Evolutionary conservation across 192 early-diverging fungal species (phyloP).

Genomic region (Backusella westeae): DNA sequence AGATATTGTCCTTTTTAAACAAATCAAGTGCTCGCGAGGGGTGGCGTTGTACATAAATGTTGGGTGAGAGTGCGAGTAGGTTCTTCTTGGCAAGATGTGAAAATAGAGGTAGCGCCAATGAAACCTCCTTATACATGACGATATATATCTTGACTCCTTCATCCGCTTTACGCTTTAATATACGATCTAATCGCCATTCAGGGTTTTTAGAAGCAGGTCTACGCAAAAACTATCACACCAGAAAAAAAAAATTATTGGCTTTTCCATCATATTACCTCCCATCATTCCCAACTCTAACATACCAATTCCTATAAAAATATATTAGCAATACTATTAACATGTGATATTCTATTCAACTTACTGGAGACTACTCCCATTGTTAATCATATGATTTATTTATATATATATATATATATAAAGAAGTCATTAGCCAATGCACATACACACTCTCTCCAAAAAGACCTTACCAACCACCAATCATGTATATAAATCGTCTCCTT

Average conservation of each 20-base stretch:
- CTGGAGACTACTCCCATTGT: neutral
- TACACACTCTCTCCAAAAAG: neutral
- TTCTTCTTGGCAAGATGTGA: slow-evolving; percentile 71
- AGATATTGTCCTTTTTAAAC: slow-evolving; percentile 54
- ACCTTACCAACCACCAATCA: slow-evolving; percentile 70
- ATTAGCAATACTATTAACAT: neutral
- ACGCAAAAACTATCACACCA: slow-evolving; percentile 57
- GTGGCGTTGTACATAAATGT: slow-evolving; percentile 79
- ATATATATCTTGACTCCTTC: slow-evolving; percentile 83
- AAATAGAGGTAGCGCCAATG: slow-evolving; percentile 63
- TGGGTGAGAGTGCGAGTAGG: slow-evolving; percentile 63
- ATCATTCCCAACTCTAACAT: neutral
- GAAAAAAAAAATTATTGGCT: neutral
- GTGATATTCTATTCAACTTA: neutral
- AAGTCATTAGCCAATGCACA: neutral
- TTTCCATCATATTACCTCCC: no score
- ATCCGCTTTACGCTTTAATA: slow-evolving; percentile 76
- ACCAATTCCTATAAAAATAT: neutral
- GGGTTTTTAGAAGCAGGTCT: slow-evolving; percentile 62
- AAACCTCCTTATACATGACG: slow-evolving; percentile 76
- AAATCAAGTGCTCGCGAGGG: slow-evolving; percentile 66
- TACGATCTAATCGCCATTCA: slow-evolving; percentile 68
- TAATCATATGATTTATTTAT: neutral
- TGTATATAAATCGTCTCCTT: slow-evolving; percentile 67
- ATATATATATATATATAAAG: neutral